phyloP scores from a whole-genome alignment of 2,329 filamentous ascomycete species.

The Alternaria atra region DNA sequence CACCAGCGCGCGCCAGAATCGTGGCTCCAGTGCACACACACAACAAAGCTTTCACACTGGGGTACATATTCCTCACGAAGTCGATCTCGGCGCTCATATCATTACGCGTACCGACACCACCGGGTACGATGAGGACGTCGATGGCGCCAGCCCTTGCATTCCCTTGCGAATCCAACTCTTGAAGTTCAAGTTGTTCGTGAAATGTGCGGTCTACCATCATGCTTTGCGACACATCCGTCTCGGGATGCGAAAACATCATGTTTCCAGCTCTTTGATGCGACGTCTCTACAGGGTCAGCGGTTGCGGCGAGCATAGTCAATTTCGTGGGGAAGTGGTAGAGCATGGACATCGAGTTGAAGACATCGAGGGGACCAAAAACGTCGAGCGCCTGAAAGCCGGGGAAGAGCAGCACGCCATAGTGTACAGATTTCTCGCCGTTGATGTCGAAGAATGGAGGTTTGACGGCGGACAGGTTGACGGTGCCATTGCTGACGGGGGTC shows the following conservation, averaged over 20 bases:
- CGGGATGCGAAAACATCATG: slow-evolving; percentile 26
- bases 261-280: slow-evolving; percentile 27
- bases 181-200: slow-evolving; percentile 24
- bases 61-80: slow-evolving; percentile 59
- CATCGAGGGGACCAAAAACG: slow-evolving; percentile 57
- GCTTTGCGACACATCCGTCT: slow-evolving; percentile 30
- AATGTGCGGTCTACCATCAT: slow-evolving; percentile 28
- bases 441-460: slow-evolving; percentile 20
- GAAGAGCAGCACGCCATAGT: slow-evolving; percentile 36
- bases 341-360: slow-evolving; percentile 49
- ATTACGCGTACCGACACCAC: slow-evolving; percentile 61
- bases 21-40: slow-evolving; percentile 72
- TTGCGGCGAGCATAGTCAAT: slow-evolving; percentile 36
- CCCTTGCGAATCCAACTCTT: slow-evolving; percentile 12
- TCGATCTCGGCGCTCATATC: slow-evolving; percentile 50
- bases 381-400: slow-evolving; percentile 42
- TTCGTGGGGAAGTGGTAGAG: slow-evolving; percentile 37
- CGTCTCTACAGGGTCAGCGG: slow-evolving; percentile 34
- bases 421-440: slow-evolving; percentile 21
- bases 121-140: slow-evolving; percentile 72
- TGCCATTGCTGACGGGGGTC: slow-evolving; percentile 5
- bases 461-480: slow-evolving; percentile 2
- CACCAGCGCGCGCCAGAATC: slow-evolving; percentile 64
- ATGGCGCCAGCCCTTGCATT: slow-evolving; percentile 20
- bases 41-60: slow-evolving; percentile 63